Evolutionary conservation across 768 basidiomycete species (phyloP), one percentile per base, ranked within the genome.

Genomic region (Artomyces pyxidatus): DNA sequence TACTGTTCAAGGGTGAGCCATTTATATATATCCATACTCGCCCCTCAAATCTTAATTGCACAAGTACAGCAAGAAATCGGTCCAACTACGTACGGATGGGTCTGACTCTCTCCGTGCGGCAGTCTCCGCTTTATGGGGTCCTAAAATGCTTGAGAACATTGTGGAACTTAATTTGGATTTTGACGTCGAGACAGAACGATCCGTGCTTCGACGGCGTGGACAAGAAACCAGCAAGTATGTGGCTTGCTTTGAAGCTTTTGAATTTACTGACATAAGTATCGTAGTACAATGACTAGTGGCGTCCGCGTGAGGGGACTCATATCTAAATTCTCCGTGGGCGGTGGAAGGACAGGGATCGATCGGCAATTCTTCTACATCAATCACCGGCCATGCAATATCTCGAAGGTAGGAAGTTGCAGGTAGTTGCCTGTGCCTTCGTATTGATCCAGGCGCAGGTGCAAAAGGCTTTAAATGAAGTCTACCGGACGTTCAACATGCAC

Each of bases 321-420:
- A 21, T 97, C 95, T 1, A 87, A 84, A 52, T 93, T 96, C 52
- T 59, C 75, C 0, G 68, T 82, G 12, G 85, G 84, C 0, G 78
- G 77, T 53, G 94, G 93, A 6, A 70, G 95, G 32, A 75, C 80
- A 2, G 80, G 83, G 4, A 76, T 80, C 0, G 96, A 97, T 60
- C 69, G 94, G 2, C 96, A 98, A 56, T 97, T 88, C 64, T 88
- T 89, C 66, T 99, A 82, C 57, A 72, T 98, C 56, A 98, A 99
- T 57, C 88, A 90, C 0, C 73, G 96, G 16, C 96, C 96, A 0
- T 94, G 89, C 58, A 81, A 77, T 54, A 72, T 87, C 8, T 66
- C 72, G 16, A 93, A 89, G 72, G 91, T 86, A 38, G 11, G 63
- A 45, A 19, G 3, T 10, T 39, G 21, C 27, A 6, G n/a, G 16